Percentiles rank a stretch among this genome's conserved stretches.
These are phyloP conservation scores for Chrysoporthe puriensis DNA, from an alignment of 2,329 filamentous ascomycete species.

Conservation along the genomic window DNA sequence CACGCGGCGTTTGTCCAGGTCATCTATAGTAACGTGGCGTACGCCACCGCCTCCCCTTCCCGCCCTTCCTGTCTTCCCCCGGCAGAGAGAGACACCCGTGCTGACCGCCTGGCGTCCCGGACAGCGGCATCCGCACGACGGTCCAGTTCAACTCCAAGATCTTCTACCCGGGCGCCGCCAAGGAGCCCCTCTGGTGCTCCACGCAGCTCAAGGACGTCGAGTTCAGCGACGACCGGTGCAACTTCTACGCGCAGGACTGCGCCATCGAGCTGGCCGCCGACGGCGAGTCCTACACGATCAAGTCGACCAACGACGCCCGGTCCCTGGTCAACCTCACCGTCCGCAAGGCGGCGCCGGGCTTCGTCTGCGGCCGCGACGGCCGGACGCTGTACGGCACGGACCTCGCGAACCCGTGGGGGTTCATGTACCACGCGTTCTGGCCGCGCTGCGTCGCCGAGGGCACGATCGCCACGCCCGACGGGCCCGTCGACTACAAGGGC, in stretches of 20 bases:
- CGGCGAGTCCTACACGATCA: slow-evolving; percentile 82
- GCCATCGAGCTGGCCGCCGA: slow-evolving; percentile 86
- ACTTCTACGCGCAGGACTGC: slow-evolving; percentile 85
- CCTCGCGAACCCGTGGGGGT: slow-evolving; percentile 83
- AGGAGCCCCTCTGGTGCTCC: slow-evolving; percentile 81
- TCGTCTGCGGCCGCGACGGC: slow-evolving; percentile 82
- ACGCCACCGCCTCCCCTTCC: slow-evolving; percentile 43
- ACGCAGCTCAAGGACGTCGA: slow-evolving; percentile 77
- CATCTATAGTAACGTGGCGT: slow-evolving; percentile 98
- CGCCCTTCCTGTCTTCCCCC: slow-evolving; percentile 25
- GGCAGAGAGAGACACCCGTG: slow-evolving; percentile 21
- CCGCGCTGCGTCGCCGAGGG: slow-evolving; percentile 82
- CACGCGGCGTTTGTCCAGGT: slow-evolving; percentile 81
- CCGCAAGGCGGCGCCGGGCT: slow-evolving; percentile 75
- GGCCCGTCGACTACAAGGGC: slow-evolving; percentile 81
- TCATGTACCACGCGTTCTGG: slow-evolving; percentile 94
- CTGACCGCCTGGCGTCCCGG: slow-evolving; percentile 3
- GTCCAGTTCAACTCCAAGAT: slow-evolving; percentile 95
- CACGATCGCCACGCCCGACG: slow-evolving; percentile 80
- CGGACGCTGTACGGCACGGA: slow-evolving; percentile 87
- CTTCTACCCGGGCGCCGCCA: slow-evolving; percentile 74
- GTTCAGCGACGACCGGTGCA: slow-evolving; percentile 81
- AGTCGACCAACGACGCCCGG: slow-evolving; percentile 80
- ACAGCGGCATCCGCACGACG: slow-evolving; percentile 85
- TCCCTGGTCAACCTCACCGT: slow-evolving; percentile 87